Evolutionary conservation across 805 yeast species (phyloP), one percentile per base, ranked within the genome.

Genomic region (Candida odintsovae): DNA sequence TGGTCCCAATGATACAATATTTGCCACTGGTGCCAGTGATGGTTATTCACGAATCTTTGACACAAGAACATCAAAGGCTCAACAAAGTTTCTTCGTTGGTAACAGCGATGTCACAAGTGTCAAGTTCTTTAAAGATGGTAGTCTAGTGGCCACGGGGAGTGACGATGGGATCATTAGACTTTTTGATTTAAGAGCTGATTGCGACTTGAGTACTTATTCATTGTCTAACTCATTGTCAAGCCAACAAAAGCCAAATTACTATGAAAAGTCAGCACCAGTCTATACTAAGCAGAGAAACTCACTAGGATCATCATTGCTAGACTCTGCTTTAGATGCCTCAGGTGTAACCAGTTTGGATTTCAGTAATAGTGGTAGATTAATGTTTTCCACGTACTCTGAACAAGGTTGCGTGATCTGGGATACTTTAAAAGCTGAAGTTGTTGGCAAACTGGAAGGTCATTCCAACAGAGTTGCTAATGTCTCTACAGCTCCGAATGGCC

Each of bases 391-490:
- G 44, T 86, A 86, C 60, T 78, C 89, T 0, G 94, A 89, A 47
- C 74, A 77, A 45, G 85, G 86, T 2, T 82, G 92, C 54, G 66
- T 83, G 18, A 73, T 85, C 3, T 86, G 95, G 94, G 97, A 90
- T 61, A 67, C 77, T 1, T 66, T 90, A 16, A 79, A 77, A 47
- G 80, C 79, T 13, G 80, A 78, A 46, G 66, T 84, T 15, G 77
- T 87, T 7, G 90, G 88, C 1, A 69, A 75, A 18, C 59, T 88
- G 43, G 82, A 80, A 25, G 87, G 86, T 0, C 94, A 86, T 55
- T 58, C 67, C 11, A 79, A 78, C 51, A 71, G 82, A 41, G 75
- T 86, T 10, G 78, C 81, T 43, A 78, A 79, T 54, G 83, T 90
- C 3, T 68, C 71, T 35, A 74, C 82, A 1, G 77, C 90, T 52